A percentile compares a stretch with the other conserved stretches of the same genome.
Conservation (phyloP, 2,329 filamentous ascomycete genomes). For the Pyricularia sp. region DNA sequence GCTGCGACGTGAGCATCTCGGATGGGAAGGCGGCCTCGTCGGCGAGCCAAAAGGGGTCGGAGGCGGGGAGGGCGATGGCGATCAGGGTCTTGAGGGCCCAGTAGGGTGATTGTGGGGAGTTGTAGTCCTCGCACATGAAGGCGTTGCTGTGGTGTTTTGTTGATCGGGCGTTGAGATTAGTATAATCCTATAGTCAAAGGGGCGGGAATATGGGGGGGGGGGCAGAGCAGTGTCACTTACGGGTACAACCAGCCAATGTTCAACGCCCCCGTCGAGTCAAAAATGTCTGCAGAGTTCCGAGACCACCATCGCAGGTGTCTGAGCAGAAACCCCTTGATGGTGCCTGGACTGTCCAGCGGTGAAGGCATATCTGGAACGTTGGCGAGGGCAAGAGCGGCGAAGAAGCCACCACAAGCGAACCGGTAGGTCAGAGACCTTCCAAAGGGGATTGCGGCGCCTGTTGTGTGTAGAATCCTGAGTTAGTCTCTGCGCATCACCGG, state of each 20-base stretch:
- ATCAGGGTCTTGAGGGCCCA: constrained; percentile 44
- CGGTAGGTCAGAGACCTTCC: constrained; percentile 34
- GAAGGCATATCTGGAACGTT: constrained; percentile 21
- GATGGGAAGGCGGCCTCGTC: constrained; percentile 25
- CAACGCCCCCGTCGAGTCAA: constrained; percentile 31
- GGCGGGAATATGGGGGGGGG: no score
- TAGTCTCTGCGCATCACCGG: not conserved
- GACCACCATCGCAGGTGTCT: constrained; percentile 35
- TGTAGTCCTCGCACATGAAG: constrained; percentile 47
- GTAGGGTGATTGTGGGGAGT: constrained; percentile 45
- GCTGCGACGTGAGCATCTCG: not conserved
- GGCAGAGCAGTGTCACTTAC: constrained; percentile 7
- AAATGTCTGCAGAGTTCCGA: constrained; percentile 18
- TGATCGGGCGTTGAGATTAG: not conserved
- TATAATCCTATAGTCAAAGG: no score
- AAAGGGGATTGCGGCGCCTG: constrained; percentile 34
- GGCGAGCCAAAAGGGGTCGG: constrained; percentile 34
- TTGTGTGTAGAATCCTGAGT: not conserved
- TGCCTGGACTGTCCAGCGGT: constrained; percentile 23
- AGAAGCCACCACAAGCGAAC: constrained; percentile 33
- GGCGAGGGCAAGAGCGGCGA: constrained; percentile 27
- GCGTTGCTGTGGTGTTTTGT: constrained; percentile 26
- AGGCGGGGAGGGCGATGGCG: constrained; percentile 23
- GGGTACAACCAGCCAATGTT: constrained; percentile 24
- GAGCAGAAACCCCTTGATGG: constrained; percentile 30